Conservation (phyloP, 139 green algal genomes). For the Chlorella sp. region DNA sequence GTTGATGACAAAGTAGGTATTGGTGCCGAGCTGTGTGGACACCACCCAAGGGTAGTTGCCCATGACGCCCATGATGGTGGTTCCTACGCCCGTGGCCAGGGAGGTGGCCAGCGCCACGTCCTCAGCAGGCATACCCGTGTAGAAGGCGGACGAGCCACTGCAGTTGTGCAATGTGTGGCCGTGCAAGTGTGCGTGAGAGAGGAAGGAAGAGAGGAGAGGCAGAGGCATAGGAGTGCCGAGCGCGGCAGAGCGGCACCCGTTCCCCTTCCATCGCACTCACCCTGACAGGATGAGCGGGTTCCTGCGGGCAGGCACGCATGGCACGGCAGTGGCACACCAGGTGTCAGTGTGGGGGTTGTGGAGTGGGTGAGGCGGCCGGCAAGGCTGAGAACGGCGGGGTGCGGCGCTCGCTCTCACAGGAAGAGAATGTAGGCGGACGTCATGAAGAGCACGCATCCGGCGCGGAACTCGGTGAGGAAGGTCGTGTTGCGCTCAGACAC, state of each 20-base stretch:
- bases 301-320: too few species aligned
- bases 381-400: too few species aligned
- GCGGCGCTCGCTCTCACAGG: too few species aligned
- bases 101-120: conserved; percentile 33
- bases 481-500: conserved; percentile 3
- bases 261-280: neutral
- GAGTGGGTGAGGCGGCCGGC: too few species aligned
- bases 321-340: conserved; percentile 2
- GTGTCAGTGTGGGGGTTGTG: too few species aligned
- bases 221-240: neutral
- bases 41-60: conserved; percentile 37
- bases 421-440: conserved; percentile 32
- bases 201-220: neutral
- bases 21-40: conserved; percentile 38
- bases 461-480: conserved; percentile 4
- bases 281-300: conserved; percentile 20
- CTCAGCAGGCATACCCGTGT: conserved; percentile 26
- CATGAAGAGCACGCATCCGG: conserved; percentile 36
- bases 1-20: conserved; percentile 52
- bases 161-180: too few species aligned
- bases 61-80: conserved; percentile 16
- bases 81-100: conserved; percentile 20
- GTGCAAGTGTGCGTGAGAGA: too few species aligned
- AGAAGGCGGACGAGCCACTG: conserved; percentile 7
- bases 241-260: neutral